Conservation (phyloP, 2,329 filamentous ascomycete genomes). For the Penicillium expansum region DNA sequence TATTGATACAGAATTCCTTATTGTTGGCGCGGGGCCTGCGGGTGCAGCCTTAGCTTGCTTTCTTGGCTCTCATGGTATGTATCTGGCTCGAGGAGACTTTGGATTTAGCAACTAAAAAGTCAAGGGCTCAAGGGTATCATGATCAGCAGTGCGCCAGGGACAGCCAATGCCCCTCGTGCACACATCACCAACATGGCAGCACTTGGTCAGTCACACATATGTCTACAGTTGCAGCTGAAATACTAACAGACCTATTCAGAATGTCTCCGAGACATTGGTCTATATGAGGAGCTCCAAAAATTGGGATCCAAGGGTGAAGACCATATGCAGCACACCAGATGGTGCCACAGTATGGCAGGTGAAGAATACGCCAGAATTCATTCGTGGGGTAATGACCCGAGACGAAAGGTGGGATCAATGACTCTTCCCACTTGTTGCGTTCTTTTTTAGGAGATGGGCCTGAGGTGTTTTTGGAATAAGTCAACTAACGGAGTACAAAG, state of each 20-base stretch:
- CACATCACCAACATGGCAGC: slow-evolving; percentile 62
- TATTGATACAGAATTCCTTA: background rate
- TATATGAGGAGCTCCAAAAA: slow-evolving; percentile 44
- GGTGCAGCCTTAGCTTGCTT: background rate
- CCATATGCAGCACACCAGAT: slow-evolving; percentile 53
- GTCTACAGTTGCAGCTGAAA: background rate
- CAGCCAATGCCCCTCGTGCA: slow-evolving; percentile 57
- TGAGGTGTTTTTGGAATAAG: background rate
- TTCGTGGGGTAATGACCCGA: slow-evolving; percentile 53
- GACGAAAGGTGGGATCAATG: slow-evolving; percentile 35
- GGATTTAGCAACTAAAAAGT: background rate
- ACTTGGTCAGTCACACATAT: slow-evolving; percentile 28
- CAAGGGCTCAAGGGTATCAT: slow-evolving; percentile 47
- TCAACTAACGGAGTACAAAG: slow-evolving; percentile 20
- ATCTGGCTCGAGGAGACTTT: no score
- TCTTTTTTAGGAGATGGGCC: background rate
- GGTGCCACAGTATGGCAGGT: slow-evolving; percentile 54
- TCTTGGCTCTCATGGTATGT: background rate
- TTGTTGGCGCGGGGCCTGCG: slow-evolving; percentile 3
- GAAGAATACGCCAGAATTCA: slow-evolving; percentile 52
- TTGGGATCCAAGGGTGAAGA: slow-evolving; percentile 35
- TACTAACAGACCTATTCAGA: slow-evolving; percentile 34
- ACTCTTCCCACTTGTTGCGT: background rate
- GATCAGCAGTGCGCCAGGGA: slow-evolving; percentile 50
- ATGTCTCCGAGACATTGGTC: slow-evolving; percentile 53